Base-by-base conservation (phyloP, 2,329 filamentous ascomycete species). In the Colletotrichum tamarilloi region DNA sequence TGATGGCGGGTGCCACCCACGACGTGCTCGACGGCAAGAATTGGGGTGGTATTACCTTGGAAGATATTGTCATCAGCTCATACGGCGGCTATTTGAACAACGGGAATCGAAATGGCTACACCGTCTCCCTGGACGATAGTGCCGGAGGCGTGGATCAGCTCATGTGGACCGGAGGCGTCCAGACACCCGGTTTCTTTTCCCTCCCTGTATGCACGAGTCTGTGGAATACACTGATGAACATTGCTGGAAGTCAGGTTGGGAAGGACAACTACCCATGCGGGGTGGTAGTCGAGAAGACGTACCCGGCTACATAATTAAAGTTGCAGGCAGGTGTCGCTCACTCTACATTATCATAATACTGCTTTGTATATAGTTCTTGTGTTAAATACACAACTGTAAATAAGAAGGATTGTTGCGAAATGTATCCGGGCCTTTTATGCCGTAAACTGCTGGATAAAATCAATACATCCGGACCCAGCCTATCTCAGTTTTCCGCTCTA, bases 31-130 rank as follows among this genome's bases (percentile, higher is more conserved):
- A 67, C 24, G 68, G 68, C n/a, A 68, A 49, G n/a, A 55, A 30
- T 0, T 71, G 68, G 68, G 68, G 46, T 14, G 68, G 59, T 16
- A 38, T 70, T 14, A 70, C 67, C 12, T 11, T 73, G 4, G 56
- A 73, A 12, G 71, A 73, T 12, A 56, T 73, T 3, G 71, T 73
- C 9, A 38, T 73, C 60, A 63, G 60, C 19, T 59, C 69, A 2
- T 73, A 65, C 26, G 9, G 55, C 8, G 68, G 56, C 1, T 67
- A 71, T 12, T 1, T 57, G 3, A 26, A 26, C 1, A 71, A 67
- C 12, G 63, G 68, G 11, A 60, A 67, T 46, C 68, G 63, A 1
- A 71, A 71, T 6, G 68, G 68, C 26, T 71, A 56, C 68, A 60
- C 56, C 46, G 3, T 71, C 1, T 46, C 63, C 11, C 5, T 71